Evolutionary conservation across 805 yeast genomes (phyloP).

Genomic region (Lachancea thermotolerans): DNA sequence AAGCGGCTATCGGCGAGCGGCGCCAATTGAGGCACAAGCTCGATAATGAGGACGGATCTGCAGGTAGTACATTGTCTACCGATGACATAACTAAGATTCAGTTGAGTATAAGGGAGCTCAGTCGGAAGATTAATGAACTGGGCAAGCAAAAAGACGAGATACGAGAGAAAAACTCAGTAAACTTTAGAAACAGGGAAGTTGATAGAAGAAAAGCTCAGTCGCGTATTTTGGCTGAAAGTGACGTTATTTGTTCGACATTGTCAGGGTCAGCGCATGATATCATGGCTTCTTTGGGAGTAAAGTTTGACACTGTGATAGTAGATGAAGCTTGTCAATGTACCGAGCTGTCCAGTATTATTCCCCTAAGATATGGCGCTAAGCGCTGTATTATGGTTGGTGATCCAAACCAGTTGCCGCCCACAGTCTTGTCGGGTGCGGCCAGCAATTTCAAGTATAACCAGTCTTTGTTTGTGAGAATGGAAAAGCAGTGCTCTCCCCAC

Average conservation of each 20-base stretch:
- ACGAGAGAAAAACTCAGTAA: constrained; percentile 64
- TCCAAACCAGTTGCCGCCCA: constrained; percentile 96
- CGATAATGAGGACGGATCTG: constrained; percentile 36
- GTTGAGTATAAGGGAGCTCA: constrained; percentile 46
- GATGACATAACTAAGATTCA: constrained; percentile 46
- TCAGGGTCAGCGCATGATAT: constrained; percentile 94
- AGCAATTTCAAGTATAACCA: constrained; percentile 77
- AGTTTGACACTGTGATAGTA: constrained; percentile 83
- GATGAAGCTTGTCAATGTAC: constrained; percentile 99
- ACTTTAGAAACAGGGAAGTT: constrained; percentile 67
- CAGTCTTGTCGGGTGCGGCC: constrained; percentile 86
- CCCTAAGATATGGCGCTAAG: constrained; percentile 82
- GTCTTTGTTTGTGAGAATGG: constrained; percentile 91
- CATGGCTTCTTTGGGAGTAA: constrained; percentile 62
- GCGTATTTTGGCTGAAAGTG: constrained; percentile 62
- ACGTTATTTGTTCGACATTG: constrained; percentile 83
- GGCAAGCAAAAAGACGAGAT: constrained; percentile 72
- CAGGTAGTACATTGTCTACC: constrained; percentile 39
- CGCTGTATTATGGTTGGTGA: constrained; percentile 97
- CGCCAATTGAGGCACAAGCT: constrained; percentile 43
- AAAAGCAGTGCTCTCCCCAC: constrained; percentile 51
- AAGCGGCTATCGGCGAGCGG: constrained; percentile 51
- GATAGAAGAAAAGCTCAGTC: constrained; percentile 71
- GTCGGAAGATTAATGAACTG: constrained; percentile 55
- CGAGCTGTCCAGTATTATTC: constrained; percentile 85